Conservation (phyloP, 768 basidiomycete genomes). For the Russula vinacea region DNA sequence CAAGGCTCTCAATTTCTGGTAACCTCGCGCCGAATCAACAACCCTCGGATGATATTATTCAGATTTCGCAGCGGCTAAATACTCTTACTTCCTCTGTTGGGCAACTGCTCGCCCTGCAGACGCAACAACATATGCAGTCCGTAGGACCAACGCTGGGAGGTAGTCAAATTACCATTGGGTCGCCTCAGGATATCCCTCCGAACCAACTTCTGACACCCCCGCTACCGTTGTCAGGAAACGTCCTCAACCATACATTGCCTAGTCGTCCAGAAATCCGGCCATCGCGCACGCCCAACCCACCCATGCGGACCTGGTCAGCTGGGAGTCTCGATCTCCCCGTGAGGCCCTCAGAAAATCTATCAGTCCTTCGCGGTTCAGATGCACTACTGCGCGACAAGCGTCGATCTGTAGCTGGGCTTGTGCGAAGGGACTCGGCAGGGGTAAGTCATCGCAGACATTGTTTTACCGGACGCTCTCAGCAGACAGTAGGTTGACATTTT, state of each 20-base stretch:
- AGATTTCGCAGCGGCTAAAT: slow-evolving; percentile 75
- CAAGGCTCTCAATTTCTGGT: slow-evolving; percentile 61
- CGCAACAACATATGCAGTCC: slow-evolving; percentile 50
- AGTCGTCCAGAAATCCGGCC: slow-evolving; percentile 63
- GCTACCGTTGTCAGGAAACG: slow-evolving; percentile 39
- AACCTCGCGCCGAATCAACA: slow-evolving; percentile 69
- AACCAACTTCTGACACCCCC: slow-evolving; percentile 41
- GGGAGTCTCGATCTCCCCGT: slow-evolving; percentile 73
- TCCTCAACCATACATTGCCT: slow-evolving; percentile 60
- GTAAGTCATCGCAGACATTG: slow-evolving; percentile 44
- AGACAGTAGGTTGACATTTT: slow-evolving; percentile 50
- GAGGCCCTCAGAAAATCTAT: slow-evolving; percentile 45
- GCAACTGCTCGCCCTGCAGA: slow-evolving; percentile 77
- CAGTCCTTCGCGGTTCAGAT: slow-evolving; percentile 40
- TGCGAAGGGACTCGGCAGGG: slow-evolving; percentile 72
- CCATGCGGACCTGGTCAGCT: slow-evolving; percentile 81
- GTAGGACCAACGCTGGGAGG: slow-evolving; percentile 32
- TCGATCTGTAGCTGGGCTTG: slow-evolving; percentile 63
- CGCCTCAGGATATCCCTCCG: slow-evolving; percentile 46
- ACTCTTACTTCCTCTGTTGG: slow-evolving; percentile 82
- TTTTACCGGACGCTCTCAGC: slow-evolving; percentile 18
- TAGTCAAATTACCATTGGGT: slow-evolving; percentile 34
- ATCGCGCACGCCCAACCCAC: slow-evolving; percentile 62
- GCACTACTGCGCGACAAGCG: slow-evolving; percentile 62
- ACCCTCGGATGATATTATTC: slow-evolving; percentile 65